Conservation (phyloP, 352 stramenopile species). For the Phytopythium kandeliae region DNA sequence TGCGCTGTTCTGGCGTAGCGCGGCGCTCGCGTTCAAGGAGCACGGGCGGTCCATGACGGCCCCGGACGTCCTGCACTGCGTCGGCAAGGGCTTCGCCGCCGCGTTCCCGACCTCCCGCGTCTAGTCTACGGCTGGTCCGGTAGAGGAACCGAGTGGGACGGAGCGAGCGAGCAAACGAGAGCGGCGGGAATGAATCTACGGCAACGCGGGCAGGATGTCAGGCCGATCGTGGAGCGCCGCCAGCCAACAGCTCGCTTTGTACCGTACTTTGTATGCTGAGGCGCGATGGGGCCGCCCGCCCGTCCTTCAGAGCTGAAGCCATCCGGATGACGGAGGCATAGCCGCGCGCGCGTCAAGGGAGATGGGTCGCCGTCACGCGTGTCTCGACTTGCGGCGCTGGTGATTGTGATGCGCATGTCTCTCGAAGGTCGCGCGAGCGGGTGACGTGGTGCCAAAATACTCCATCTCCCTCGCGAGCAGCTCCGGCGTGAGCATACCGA, state of each 20-base stretch:
- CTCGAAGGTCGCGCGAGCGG: conserved; percentile 3
- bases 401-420: neutral
- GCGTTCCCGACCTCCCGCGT: conserved; percentile 31
- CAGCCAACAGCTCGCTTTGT: too few relatives aligned
- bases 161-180: neutral
- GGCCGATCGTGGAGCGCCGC: too few relatives aligned
- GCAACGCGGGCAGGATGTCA: too few relatives aligned
- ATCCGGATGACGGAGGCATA: neutral
- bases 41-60: conserved; percentile 80
- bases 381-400: conserved; percentile 2
- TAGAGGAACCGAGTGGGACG: neutral
- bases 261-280: neutral
- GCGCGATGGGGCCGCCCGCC: too few relatives aligned
- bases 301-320: neutral
- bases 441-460: conserved; percentile 1
- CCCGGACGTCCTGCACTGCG: conserved; percentile 67
- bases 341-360: neutral
- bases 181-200: too few relatives aligned
- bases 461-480: neutral
- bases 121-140: too few relatives aligned
- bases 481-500: neutral
- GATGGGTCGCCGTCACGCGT: neutral
- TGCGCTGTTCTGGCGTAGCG: conserved; percentile 23
- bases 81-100: conserved; percentile 53
- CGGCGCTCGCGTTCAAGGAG: conserved; percentile 53